Conservation (phyloP, 148 eudicot genomes). For the Rhododendron molle region DNA sequence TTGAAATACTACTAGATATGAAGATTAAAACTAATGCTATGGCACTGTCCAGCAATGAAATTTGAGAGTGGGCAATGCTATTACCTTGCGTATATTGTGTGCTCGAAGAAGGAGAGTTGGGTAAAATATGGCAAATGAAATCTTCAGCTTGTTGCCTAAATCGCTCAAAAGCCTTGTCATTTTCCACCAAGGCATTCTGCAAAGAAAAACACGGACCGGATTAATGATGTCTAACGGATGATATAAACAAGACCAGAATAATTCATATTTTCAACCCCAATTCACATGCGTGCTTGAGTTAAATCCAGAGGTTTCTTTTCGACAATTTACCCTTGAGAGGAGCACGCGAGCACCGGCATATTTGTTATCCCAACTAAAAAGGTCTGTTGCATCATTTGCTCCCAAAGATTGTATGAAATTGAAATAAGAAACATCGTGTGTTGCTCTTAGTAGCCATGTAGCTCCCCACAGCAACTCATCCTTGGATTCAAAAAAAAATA, state of each 20-base stretch:
- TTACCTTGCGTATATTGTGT: slow-evolving; percentile 82
- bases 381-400: slow-evolving; percentile 61
- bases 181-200: slow-evolving; percentile 48
- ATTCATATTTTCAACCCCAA: too few relatives aligned
- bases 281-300: too few relatives aligned
- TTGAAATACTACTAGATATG: too few relatives aligned
- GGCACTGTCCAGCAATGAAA: neutral
- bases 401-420: slow-evolving; percentile 61
- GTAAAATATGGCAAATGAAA: slow-evolving; percentile 77
- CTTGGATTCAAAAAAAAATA: slow-evolving; percentile 10
- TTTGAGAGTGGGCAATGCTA: neutral
- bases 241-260: neutral
- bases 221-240: neutral
- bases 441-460: slow-evolving; percentile 81
- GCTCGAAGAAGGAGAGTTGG: slow-evolving; percentile 68
- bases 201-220: neutral
- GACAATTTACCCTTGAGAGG: slow-evolving; percentile 54
- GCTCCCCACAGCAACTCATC: slow-evolving; percentile 99
- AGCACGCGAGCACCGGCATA: slow-evolving; percentile 89
- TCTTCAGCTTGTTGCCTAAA: slow-evolving; percentile 69
- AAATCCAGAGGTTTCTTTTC: neutral
- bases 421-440: slow-evolving; percentile 47
- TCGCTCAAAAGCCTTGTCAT: slow-evolving; percentile 44
- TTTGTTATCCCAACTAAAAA: slow-evolving; percentile 96
- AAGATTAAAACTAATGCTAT: neutral